These are phyloP conservation scores for Prunus mume DNA, from an alignment of 306 rosid species.

Conservation along the genomic window DNA sequence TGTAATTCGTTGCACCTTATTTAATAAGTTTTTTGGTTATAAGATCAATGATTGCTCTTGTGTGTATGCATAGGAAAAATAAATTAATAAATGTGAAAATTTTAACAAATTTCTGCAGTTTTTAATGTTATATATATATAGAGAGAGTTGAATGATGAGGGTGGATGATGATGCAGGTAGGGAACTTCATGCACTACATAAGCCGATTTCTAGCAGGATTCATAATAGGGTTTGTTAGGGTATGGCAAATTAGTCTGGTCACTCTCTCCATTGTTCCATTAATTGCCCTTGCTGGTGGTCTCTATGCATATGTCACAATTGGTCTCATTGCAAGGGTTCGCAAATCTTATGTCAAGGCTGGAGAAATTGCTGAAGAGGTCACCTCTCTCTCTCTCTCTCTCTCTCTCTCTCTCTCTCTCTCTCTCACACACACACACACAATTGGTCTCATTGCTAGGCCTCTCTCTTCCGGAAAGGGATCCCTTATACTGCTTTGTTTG, in stretches of 20 bases:
- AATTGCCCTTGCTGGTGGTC: conserved; percentile 93
- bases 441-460: too few species aligned
- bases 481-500: background rate
- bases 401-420: conserved; percentile 8
- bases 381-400: conserved; percentile 12
- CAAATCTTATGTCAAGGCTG: conserved; percentile 84
- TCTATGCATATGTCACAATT: conserved; percentile 75
- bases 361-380: conserved; percentile 98
- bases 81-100: too few species aligned
- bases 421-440: background rate
- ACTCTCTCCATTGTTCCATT: conserved; percentile 89
- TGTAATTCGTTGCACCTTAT: too few species aligned
- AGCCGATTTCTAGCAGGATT: conserved; percentile 82
- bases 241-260: conserved; percentile 92
- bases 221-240: conserved; percentile 73
- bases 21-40: too few species aligned
- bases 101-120: background rate
- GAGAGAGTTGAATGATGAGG: background rate
- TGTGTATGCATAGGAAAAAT: background rate
- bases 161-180: conserved; percentile 51
- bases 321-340: conserved; percentile 79
- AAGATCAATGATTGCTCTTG: too few species aligned
- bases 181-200: conserved; percentile 89
- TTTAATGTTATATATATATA: too few species aligned
- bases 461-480: too few species aligned